These are phyloP conservation scores for Hippophae rhamnoides DNA, from an alignment of 306 rosid species.

Conservation along the genomic window DNA sequence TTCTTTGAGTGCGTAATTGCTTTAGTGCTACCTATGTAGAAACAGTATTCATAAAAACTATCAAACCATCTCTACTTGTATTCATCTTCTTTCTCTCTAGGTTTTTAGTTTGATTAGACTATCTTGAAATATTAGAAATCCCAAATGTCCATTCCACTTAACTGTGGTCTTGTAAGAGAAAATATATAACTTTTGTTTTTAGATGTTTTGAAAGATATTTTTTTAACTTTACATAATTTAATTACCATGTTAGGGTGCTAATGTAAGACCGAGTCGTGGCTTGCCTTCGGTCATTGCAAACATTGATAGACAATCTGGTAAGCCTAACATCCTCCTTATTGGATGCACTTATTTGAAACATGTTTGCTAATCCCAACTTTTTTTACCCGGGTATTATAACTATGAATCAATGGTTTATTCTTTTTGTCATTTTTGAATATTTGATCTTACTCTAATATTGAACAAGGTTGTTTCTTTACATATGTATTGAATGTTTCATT, in stretches of 20 bases:
- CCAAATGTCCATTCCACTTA: slow-evolving; percentile 54
- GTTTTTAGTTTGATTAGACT: slow-evolving; percentile 99
- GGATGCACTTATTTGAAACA: not conserved
- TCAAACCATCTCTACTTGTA: not conserved
- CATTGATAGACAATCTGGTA: slow-evolving; percentile 74
- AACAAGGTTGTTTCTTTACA: not conserved
- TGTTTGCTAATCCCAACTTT: not conserved
- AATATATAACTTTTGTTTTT: slow-evolving; percentile 2
- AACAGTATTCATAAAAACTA: not conserved
- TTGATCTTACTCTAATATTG: not conserved
- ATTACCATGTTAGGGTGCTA: slow-evolving; percentile 46
- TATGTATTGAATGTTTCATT: not conserved
- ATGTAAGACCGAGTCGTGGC: slow-evolving; percentile 93
- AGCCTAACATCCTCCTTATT: slow-evolving; percentile 2
- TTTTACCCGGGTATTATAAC: too few relatives aligned
- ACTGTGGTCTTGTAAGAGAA: slow-evolving; percentile 58
- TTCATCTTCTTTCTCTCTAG: slow-evolving; percentile 32
- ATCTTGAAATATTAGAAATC: slow-evolving; percentile 93
- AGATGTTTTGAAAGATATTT: slow-evolving; percentile 1
- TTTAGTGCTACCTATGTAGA: not conserved
- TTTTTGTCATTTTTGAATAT: not conserved
- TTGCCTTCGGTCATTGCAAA: slow-evolving; percentile 57
- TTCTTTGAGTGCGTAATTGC: not conserved
- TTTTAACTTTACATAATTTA: slow-evolving; percentile 13
- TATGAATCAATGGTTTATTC: too few relatives aligned